Evolutionary conservation across 192 early-diverging fungal genomes (phyloP), one percentile per base, ranked within the genome.

Genomic region (Backusella macrospora): DNA sequence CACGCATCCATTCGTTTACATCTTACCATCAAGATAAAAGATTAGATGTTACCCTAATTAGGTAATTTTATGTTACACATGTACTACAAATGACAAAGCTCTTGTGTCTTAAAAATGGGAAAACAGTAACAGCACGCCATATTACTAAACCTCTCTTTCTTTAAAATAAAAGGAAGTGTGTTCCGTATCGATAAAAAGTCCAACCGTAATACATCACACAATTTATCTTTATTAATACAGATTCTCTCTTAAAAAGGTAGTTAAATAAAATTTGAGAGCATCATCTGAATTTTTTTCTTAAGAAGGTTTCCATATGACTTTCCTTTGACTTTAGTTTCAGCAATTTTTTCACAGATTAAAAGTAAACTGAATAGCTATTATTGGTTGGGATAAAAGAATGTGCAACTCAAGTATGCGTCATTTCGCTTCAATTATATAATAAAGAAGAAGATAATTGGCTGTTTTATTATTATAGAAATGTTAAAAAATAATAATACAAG

Each of bases 21-120:
- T 26, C 10, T 59, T 59, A 4, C 10, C 21, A 59, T 59, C 52
- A 59, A 59, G 52, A 59, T 59, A 59, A 59, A 59, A 59, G 52
- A 59, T 59, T 59, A 59, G 52, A 59, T 59, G 52, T 5, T 59
- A 1, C 18, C 21, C 26, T 26, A 59, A 26, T 59, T 59, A 59
- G 52, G 52, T 59, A 59, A 59, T 18, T 59, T 0, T 23, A 0
- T 26, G 52, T 59, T 26, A 59, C 52, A 59, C 18, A 23, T 12
- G 52, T 59, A 5, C 3, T 3, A 59, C 52, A 12, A 8, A 59
- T 59, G 52, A 59, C 52, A 59, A 59, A 59, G 52, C 23, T 59
- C 5, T 59, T 18, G 21, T 26, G 9, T 8, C 52, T 59, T 18
- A 10, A 59, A 59, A 59, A 59, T 59, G 52, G 52, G 52, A 59